Base-by-base conservation (phyloP, 2,329 filamentous ascomycete genomes). In the Aureobasidium sp. region DNA sequence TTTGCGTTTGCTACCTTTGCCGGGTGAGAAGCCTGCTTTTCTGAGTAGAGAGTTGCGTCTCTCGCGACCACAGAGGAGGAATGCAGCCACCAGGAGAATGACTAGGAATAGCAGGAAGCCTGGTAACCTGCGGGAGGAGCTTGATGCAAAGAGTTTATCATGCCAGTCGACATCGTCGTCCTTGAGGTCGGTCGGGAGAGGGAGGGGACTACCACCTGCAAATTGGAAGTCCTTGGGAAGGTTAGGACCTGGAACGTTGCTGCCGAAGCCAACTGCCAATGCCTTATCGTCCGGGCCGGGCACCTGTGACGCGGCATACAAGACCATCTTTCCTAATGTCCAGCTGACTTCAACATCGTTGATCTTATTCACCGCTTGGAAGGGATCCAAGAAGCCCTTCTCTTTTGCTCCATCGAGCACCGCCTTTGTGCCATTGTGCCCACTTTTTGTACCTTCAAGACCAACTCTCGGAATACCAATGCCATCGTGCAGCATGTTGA, bases 301-400 rank as follows among this genome's bases (percentile, higher is more conserved):
- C 6, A 99, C 82, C 72, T 97, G 91, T 3, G 91, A 94, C 0
- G 93, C 87, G 5, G 94, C 94, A 69, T 97, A 97, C 5, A 99
- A 83, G 7, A 99, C 84, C 83, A 97, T 97, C 72, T 97, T 96
- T 1, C 94, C 94, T 5, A 99, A 78, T 0, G 94, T 97, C 94
- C 94, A 99, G 78, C 90, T 96, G 20, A 99, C 88, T 78, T 99
- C 95, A 7, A 92, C 87, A 20, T 87, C 89, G 67, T 92, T 86
- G 67, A 99, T 92, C 74, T 94, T 94, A 74, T 99, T 87, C 34
- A 97, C 89, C 0, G 94, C 90, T 72, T 93, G 90, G 77, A 99
- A 99, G 0, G 93, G 85, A 68, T 94, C 87, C 5, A 91, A 74
- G 69, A 90, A 94, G 0, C 88, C 89, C 68, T 88, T 88, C 36